Conservation (phyloP, 2,329 filamentous ascomycete species). For the Fusarium transvaalense region DNA sequence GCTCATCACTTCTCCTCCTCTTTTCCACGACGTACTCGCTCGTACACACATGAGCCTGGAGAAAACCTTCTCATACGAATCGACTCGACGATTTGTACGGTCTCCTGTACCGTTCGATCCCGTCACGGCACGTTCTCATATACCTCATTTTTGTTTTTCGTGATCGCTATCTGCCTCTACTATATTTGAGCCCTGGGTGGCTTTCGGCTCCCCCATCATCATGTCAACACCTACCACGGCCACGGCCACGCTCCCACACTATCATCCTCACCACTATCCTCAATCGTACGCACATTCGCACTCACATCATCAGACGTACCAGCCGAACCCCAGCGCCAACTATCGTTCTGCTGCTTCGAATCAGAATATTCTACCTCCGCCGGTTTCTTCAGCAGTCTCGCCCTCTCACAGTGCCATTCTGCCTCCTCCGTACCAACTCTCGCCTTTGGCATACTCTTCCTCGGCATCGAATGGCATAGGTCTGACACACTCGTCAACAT, state of each 20-base stretch:
- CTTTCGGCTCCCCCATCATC: slow-evolving; percentile 46
- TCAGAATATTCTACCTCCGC: slow-evolving; percentile 50
- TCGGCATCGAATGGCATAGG: slow-evolving; percentile 51
- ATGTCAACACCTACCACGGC: slow-evolving; percentile 89
- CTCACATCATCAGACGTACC: slow-evolving; percentile 50
- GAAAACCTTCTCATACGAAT: slow-evolving; percentile 30
- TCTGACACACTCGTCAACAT: slow-evolving; percentile 49
- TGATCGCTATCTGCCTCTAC: slow-evolving; percentile 21
- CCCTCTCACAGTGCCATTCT: slow-evolving; percentile 44
- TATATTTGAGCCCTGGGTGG: slow-evolving; percentile 42
- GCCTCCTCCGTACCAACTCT: slow-evolving; percentile 49
- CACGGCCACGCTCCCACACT: slow-evolving; percentile 77
- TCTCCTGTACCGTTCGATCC: slow-evolving; percentile 35
- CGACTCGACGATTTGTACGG: slow-evolving; percentile 35
- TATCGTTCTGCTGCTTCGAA: slow-evolving; percentile 49
- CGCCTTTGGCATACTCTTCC: slow-evolving; percentile 50
- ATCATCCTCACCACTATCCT: slow-evolving; percentile 74
- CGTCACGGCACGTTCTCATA: slow-evolving; percentile 27
- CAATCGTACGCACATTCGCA: slow-evolving; percentile 62
- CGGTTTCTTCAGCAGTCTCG: slow-evolving; percentile 46
- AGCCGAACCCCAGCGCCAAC: slow-evolving; percentile 47
- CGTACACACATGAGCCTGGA: slow-evolving; percentile 16
- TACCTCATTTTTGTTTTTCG: slow-evolving; percentile 25
- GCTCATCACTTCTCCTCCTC: slow-evolving; percentile 39
- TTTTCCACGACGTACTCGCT: slow-evolving; percentile 25